phyloP scores from a whole-genome alignment of 345 rosid species.

The Citrus reticulata region DNA sequence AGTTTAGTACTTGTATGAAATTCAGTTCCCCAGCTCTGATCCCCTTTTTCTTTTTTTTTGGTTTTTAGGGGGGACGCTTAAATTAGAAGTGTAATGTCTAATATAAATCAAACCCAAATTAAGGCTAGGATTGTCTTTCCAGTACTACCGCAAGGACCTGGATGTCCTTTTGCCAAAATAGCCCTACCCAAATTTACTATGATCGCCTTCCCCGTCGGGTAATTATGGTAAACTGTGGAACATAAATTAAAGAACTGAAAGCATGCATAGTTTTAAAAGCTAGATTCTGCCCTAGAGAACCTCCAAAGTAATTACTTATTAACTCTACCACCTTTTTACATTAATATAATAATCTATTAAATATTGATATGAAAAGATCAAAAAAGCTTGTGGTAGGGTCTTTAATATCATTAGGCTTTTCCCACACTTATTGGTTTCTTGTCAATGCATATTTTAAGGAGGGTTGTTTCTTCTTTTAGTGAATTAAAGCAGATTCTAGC shows the following conservation, averaged over 20 bases:
- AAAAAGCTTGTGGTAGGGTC: background rate
- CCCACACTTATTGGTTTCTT: slow-evolving; percentile 2
- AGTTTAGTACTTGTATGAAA: background rate
- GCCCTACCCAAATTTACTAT: background rate
- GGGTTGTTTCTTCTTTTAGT: slow-evolving; percentile 1
- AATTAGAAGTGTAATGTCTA: background rate
- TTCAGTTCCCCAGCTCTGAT: background rate
- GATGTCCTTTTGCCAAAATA: background rate
- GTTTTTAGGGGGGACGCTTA: background rate
- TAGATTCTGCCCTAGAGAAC: slow-evolving; percentile 3
- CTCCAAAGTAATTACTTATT: background rate
- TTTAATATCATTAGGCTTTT: slow-evolving; percentile 7
- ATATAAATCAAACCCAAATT: background rate
- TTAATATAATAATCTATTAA: background rate
- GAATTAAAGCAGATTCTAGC: slow-evolving; percentile 18
- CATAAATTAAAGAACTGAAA: background rate
- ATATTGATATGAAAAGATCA: background rate
- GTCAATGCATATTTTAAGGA: slow-evolving; percentile 5
- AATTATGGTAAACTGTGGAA: background rate
- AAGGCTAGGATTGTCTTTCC: background rate
- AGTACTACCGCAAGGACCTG: background rate
- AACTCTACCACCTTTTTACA: background rate
- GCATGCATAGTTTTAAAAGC: background rate
- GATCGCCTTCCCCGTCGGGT: background rate
- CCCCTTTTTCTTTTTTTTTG: no score